phyloP scores from a whole-genome alignment of 495 filamentous ascomycete species.

The Podospora pseudopauciseta region DNA sequence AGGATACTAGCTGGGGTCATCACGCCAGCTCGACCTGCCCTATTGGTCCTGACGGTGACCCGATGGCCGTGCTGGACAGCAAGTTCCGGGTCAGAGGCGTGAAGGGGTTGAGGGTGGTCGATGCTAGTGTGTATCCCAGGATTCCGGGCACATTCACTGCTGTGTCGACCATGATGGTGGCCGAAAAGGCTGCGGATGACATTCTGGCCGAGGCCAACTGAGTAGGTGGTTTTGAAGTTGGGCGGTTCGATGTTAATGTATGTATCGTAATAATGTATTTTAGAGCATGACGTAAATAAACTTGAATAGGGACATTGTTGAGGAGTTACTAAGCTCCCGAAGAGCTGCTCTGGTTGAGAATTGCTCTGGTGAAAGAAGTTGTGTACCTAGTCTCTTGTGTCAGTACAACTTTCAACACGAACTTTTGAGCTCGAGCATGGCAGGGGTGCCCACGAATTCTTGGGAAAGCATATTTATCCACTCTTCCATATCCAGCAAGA shows the following conservation, averaged over 20 bases:
- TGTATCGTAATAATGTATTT: neutral
- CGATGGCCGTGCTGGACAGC: conserved; percentile 55
- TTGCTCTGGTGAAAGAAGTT: no score
- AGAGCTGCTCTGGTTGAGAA: no score
- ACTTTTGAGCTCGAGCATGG: neutral
- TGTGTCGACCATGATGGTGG: conserved; percentile 54
- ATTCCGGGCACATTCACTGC: conserved; percentile 56
- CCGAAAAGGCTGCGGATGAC: conserved; percentile 54
- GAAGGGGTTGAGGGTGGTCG: conserved; percentile 57
- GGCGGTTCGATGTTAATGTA: neutral
- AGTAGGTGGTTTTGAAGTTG: neutral
- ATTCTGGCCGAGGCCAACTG: conserved; percentile 22
- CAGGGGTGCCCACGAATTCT: neutral
- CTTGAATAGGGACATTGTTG: no score
- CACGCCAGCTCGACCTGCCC: conserved; percentile 57
- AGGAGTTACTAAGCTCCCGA: no score
- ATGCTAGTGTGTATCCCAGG: conserved; percentile 54
- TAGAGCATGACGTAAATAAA: neutral
- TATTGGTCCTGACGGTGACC: conserved; percentile 54
- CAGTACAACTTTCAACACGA: neutral
- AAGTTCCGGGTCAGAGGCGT: conserved; percentile 57
- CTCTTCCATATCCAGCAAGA: neutral
- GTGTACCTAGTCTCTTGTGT: neutral
- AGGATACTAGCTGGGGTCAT: conserved; percentile 55
- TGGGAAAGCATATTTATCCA: neutral